Conservation (phyloP, 495 filamentous ascomycete genomes). For the Platismatia glauca region DNA sequence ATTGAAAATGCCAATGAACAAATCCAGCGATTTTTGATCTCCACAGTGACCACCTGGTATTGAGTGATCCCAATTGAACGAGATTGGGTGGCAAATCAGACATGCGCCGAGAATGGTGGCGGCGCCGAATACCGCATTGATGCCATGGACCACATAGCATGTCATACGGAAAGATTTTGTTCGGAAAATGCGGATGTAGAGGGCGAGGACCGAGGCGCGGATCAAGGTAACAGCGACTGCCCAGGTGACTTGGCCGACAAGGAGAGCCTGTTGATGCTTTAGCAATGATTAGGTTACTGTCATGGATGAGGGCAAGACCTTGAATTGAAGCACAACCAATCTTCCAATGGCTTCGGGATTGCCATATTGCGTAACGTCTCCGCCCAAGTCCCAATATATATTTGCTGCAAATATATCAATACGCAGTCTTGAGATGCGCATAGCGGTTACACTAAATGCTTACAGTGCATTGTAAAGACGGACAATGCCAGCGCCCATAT, state of each 20-base stretch:
- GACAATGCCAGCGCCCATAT: constrained; percentile 13
- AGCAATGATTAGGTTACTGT: background rate
- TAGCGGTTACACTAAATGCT: background rate
- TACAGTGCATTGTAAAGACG: constrained; percentile 15
- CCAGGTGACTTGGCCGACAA: constrained; percentile 24
- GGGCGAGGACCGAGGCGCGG: constrained; percentile 36
- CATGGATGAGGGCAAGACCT: constrained; percentile 1
- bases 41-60: constrained; percentile 26
- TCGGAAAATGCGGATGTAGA: constrained; percentile 36
- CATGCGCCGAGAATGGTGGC: constrained; percentile 24
- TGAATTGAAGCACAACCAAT: constrained; percentile 9
- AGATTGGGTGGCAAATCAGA: constrained; percentile 32
- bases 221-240: constrained; percentile 27
- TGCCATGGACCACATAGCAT: constrained; percentile 24
- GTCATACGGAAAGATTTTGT: constrained; percentile 30
- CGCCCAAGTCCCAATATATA: constrained; percentile 16
- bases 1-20: constrained; percentile 28
- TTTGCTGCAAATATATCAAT: constrained; percentile 1
- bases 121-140: constrained; percentile 15
- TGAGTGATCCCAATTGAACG: constrained; percentile 26
- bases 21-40: constrained; percentile 28
- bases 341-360: constrained; percentile 7
- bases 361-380: constrained; percentile 8
- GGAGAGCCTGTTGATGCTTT: background rate
- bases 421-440: background rate